Percentiles rank a stretch among this genome's conserved stretches.
phyloP scores from a whole-genome alignment of 768 basidiomycete genomes.

The Termitomyces sp. region DNA sequence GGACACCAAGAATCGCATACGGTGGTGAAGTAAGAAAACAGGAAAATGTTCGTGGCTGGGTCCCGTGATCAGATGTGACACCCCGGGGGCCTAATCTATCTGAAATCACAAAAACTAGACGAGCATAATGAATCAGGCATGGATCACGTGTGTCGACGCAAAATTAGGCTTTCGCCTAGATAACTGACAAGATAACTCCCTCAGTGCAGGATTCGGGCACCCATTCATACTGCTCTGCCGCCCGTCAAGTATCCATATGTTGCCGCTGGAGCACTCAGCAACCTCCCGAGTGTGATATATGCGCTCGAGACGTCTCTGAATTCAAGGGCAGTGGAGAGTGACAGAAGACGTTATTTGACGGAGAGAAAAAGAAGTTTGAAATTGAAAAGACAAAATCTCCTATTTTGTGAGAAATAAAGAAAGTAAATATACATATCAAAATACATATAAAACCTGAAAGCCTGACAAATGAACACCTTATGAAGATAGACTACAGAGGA shows the following conservation, averaged over 20 bases:
- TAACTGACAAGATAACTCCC: too few relatives aligned
- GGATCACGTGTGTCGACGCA: too few relatives aligned
- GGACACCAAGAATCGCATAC: too few relatives aligned
- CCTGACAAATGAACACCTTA: neutral
- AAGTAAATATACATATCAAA: neutral
- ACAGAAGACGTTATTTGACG: constrained; percentile 23
- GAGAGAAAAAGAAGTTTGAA: too few relatives aligned
- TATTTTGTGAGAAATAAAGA: neutral
- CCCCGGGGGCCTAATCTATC: too few relatives aligned
- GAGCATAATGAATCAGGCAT: too few relatives aligned
- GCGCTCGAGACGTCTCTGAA: constrained; percentile 75
- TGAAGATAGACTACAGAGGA: neutral
- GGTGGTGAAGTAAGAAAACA: too few relatives aligned
- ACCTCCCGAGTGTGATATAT: constrained; percentile 56
- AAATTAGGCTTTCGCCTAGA: too few relatives aligned
- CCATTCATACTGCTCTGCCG: neutral
- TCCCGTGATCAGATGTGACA: too few relatives aligned
- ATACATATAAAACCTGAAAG: neutral
- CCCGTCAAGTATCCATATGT: neutral
- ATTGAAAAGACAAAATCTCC: too few relatives aligned
- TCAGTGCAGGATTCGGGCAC: neutral
- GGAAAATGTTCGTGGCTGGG: too few relatives aligned
- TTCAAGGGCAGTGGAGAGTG: constrained; percentile 82
- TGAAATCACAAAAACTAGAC: too few relatives aligned
- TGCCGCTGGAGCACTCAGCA: constrained; percentile 38